phyloP scores from a whole-genome alignment of 1,284 basidiomycete species.

The Sanghuangporus weigelae region DNA sequence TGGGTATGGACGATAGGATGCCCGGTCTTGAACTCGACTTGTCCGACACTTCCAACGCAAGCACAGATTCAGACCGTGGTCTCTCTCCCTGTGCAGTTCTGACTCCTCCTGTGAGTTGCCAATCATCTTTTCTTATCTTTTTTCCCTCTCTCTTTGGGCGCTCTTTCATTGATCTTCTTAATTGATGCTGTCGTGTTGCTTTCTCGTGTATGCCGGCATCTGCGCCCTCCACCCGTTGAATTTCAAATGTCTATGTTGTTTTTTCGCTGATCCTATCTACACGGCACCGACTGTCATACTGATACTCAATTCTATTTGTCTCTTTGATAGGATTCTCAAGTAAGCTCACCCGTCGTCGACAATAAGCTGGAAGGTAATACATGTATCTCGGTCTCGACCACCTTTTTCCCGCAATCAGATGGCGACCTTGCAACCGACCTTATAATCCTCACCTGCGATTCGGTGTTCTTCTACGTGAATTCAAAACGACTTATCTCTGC shows the following conservation, averaged over 20 bases:
- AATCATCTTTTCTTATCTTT: background rate
- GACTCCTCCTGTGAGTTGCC: slow-evolving; percentile 15
- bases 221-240: background rate
- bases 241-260: background rate
- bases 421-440: slow-evolving; percentile 53
- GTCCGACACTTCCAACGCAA: slow-evolving; percentile 1
- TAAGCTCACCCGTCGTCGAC: slow-evolving; percentile 30
- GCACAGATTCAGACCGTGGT: slow-evolving; percentile 3
- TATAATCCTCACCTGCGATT: slow-evolving; percentile 62
- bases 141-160: background rate
- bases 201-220: too few species aligned
- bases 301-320: background rate
- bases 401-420: slow-evolving; percentile 66
- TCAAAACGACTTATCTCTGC: slow-evolving; percentile 29
- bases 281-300: background rate
- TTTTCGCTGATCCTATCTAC: background rate
- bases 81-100: slow-evolving; percentile 14
- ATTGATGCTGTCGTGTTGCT: too few species aligned
- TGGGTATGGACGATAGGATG: background rate
- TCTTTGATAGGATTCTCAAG: slow-evolving; percentile 25
- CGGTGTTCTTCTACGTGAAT: slow-evolving; percentile 59
- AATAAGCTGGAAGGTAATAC: slow-evolving; percentile 28
- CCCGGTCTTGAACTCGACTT: background rate
- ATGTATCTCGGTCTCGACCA: slow-evolving; percentile 72
- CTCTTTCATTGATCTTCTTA: background rate